Conservation (phyloP, 192 early-diverging fungal species). For the Coemansia sp. region DNA sequence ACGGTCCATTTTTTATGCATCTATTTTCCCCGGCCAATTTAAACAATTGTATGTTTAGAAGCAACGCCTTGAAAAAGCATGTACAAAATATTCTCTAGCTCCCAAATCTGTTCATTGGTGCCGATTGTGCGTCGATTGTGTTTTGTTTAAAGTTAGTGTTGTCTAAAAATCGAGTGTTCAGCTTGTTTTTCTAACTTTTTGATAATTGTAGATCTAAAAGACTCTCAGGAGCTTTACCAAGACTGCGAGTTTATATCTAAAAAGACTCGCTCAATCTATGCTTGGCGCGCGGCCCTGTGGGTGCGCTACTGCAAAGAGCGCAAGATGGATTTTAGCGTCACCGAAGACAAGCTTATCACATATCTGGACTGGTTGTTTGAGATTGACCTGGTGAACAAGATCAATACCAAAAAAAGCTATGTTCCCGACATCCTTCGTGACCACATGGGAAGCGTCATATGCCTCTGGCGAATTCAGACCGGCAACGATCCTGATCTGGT, state of each 20-base stretch:
- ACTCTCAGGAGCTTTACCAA: constrained; percentile 52
- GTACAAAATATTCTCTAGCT: background rate
- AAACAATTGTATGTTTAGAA: background rate
- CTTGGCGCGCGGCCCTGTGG: constrained; percentile 53
- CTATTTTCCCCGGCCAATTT: background rate
- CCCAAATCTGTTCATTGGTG: background rate
- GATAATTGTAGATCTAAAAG: constrained; percentile 47
- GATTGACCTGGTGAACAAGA: constrained; percentile 53
- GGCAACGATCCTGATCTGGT: constrained; percentile 48
- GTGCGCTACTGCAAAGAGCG: constrained; percentile 53
- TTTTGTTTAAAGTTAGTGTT: background rate
- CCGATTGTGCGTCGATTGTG: background rate
- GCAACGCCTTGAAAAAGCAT: background rate
- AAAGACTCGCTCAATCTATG: constrained; percentile 56
- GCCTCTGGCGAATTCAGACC: constrained; percentile 55
- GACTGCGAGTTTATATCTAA: constrained; percentile 54
- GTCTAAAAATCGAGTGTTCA: background rate
- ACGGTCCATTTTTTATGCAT: background rate
- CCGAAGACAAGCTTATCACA: constrained; percentile 47
- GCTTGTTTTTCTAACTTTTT: background rate
- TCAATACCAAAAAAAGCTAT: constrained; percentile 57
- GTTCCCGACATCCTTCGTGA: constrained; percentile 56
- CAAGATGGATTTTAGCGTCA: constrained; percentile 33
- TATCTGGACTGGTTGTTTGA: constrained; percentile 57
- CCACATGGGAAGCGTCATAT: constrained; percentile 55